Percentiles rank a stretch among this genome's conserved stretches.
phyloP scores from a whole-genome alignment of 2,329 filamentous ascomycete genomes.

The Pseudopyrenochaeta lycopersici region DNA sequence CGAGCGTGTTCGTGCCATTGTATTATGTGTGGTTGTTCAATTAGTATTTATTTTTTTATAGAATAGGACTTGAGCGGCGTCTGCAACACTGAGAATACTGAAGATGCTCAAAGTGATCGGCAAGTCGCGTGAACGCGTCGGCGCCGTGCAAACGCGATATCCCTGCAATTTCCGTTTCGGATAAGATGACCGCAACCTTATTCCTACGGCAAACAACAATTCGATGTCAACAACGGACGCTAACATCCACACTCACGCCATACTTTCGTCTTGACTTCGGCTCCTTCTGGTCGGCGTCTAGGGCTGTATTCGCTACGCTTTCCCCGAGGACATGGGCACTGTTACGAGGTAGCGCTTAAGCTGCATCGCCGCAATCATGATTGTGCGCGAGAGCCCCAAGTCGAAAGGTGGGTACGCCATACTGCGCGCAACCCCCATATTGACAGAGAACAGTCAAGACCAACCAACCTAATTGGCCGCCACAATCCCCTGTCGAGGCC shows the following conservation, averaged over 20 bases:
- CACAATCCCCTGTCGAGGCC: slow-evolving; percentile 69
- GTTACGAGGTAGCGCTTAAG: slow-evolving; percentile 15
- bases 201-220: slow-evolving; percentile 25
- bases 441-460: slow-evolving; percentile 46
- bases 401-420: slow-evolving; percentile 44
- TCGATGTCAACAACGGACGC: slow-evolving; percentile 22
- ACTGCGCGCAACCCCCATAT: slow-evolving; percentile 9
- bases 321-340: slow-evolving; percentile 42
- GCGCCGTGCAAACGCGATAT: slow-evolving; percentile 32
- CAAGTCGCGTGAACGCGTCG: slow-evolving; percentile 25
- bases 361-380: slow-evolving; percentile 48
- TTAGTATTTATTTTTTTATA: background rate
- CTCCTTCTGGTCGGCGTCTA: background rate
- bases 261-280: background rate
- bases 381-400: slow-evolving; percentile 59
- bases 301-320: background rate
- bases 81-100: no score
- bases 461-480: slow-evolving; percentile 64
- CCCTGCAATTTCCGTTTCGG: slow-evolving; percentile 40
- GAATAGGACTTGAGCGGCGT: no score
- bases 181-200: slow-evolving; percentile 36
- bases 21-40: background rate
- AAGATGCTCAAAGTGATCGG: slow-evolving; percentile 1
- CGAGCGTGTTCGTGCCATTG: slow-evolving; percentile 49
- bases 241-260: background rate